Evolutionary conservation across 2,329 filamentous ascomycete species (phyloP).

Genomic region (Gremmenia infestans): DNA sequence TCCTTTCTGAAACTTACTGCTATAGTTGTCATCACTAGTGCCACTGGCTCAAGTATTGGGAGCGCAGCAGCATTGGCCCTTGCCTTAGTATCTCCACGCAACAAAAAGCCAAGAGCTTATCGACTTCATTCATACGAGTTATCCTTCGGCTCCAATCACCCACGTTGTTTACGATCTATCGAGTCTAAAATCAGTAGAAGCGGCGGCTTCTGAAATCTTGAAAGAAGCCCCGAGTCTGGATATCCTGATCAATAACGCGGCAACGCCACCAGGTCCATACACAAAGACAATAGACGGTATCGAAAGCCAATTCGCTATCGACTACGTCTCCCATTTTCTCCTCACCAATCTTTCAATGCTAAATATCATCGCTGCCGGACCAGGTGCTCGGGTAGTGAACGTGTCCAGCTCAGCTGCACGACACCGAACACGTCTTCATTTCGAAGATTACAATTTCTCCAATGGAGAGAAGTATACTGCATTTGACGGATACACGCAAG

Average conservation of each 20-base stretch:
- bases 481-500: slow-evolving; percentile 32
- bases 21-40: no score
- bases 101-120: no score
- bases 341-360: slow-evolving; percentile 43
- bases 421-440: slow-evolving; percentile 31
- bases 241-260: slow-evolving; percentile 39
- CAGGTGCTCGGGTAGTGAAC: slow-evolving; percentile 17
- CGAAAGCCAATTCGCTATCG: slow-evolving; percentile 48
- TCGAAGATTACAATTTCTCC: slow-evolving; percentile 26
- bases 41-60: no score
- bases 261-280: slow-evolving; percentile 19
- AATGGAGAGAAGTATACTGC: slow-evolving; percentile 30
- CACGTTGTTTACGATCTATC: slow-evolving; percentile 22
- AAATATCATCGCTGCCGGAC: slow-evolving; percentile 7
- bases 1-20: no score
- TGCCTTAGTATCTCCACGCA: no score
- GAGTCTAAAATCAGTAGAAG: slow-evolving; percentile 37
- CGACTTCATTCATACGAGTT: no score
- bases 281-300: slow-evolving; percentile 39
- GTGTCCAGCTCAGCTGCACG: slow-evolving; percentile 32
- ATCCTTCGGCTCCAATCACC: no score
- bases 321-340: slow-evolving; percentile 50
- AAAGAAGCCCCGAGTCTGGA: slow-evolving; percentile 36
- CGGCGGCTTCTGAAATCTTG: slow-evolving; percentile 33
- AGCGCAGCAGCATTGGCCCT: no score